A percentile compares a stretch with the other conserved stretches of the same genome.
phyloP scores from a whole-genome alignment of 163 green algal genomes.

The Chlorella variabilis region DNA sequence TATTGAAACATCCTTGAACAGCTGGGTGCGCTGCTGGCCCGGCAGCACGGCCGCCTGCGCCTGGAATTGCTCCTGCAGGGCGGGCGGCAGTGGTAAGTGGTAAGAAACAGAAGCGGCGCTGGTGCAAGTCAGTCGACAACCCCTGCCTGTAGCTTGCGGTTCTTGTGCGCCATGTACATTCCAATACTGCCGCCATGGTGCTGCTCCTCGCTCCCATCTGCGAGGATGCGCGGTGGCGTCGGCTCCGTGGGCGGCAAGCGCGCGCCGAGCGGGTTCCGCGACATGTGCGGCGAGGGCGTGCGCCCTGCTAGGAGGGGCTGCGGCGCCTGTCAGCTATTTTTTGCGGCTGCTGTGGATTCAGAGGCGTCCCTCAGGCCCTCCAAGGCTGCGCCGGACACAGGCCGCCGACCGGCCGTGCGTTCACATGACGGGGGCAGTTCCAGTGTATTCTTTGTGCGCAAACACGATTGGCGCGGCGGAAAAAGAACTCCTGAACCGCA shows the following conservation, averaged over 20 bases:
- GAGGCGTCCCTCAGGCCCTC: no score
- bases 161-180: slow-evolving; percentile 71
- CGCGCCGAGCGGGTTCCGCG: slow-evolving; percentile 7
- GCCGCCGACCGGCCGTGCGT: no score
- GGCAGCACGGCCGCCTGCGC: slow-evolving; percentile 37
- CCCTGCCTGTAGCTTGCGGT: slow-evolving; percentile 65
- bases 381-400: no score
- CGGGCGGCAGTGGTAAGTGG: background rate
- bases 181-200: slow-evolving; percentile 63
- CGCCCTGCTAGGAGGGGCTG: no score
- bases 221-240: background rate
- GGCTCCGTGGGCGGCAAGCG: background rate
- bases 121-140: no score
- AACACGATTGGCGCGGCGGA: no score
- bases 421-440: no score
- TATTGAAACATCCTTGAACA: slow-evolving; percentile 87
- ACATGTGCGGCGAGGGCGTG: background rate
- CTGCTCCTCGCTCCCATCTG: slow-evolving; percentile 10
- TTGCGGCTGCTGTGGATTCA: no score
- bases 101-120: background rate
- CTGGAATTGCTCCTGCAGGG: slow-evolving; percentile 77
- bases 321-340: background rate
- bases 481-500: no score
- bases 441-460: no score
- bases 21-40: slow-evolving; percentile 34